Evolutionary conservation across 495 filamentous ascomycete genomes (phyloP).

Genomic region (Eremomyces bilateralis): DNA sequence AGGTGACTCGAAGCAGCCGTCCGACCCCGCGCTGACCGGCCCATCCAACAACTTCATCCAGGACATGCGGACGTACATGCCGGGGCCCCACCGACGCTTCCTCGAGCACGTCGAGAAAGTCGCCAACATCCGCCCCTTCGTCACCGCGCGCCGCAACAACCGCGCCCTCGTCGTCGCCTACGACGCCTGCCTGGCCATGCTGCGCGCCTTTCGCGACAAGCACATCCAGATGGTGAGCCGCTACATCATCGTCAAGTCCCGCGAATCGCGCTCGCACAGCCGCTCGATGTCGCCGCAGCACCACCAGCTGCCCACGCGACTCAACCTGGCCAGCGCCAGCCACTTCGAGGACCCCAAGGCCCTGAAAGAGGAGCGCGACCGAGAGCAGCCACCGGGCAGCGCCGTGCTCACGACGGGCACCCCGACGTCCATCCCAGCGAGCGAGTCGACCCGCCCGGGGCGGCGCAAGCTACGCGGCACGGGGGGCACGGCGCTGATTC

Average conservation of each 20-base stretch:
- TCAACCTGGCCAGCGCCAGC: conserved; percentile 46
- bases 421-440: background rate
- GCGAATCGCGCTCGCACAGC: conserved; percentile 28
- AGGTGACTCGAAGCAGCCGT: conserved; percentile 28
- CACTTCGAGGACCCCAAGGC: conserved; percentile 23
- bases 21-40: conserved; percentile 28
- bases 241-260: conserved; percentile 67
- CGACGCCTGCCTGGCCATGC: conserved; percentile 78
- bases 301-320: conserved; percentile 15
- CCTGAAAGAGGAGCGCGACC: conserved; percentile 7
- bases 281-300: conserved; percentile 20
- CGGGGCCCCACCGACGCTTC: conserved; percentile 75
- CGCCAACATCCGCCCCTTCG: conserved; percentile 75
- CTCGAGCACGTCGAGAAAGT: conserved; percentile 56
- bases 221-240: conserved; percentile 92
- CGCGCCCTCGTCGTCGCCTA: conserved; percentile 53
- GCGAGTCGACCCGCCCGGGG: background rate
- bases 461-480: conserved; percentile 60
- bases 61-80: conserved; percentile 96
- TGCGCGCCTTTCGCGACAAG: conserved; percentile 75
- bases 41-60: conserved; percentile 76
- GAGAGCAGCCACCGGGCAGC: too few species aligned
- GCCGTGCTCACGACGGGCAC: too few species aligned
- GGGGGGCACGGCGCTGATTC: conserved; percentile 77
- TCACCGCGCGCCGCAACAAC: conserved; percentile 34